Evolutionary conservation across 495 filamentous ascomycete species (phyloP).

Genomic region (Achaetomiella virescens): DNA sequence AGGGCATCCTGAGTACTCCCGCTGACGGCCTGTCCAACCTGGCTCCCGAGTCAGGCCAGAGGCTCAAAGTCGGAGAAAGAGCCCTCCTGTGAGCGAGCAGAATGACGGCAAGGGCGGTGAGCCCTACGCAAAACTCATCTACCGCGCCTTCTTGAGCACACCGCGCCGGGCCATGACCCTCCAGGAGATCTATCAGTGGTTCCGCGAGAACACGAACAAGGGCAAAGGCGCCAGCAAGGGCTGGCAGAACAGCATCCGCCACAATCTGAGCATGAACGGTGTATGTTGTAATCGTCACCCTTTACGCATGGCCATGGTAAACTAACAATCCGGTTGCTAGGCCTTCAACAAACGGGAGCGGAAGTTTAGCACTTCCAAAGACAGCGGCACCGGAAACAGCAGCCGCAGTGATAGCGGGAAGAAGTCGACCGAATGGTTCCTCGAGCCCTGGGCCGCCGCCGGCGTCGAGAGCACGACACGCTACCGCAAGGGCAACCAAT

Average conservation of each 20-base stretch:
- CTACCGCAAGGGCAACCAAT: conserved; percentile 37
- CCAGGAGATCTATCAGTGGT: conserved; percentile 87
- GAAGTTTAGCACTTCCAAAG: conserved; percentile 11
- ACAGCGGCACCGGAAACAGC: not conserved
- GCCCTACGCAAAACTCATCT: conserved; percentile 83
- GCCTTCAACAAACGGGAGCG: conserved; percentile 41
- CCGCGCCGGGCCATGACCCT: conserved; percentile 65
- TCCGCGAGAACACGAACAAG: conserved; percentile 73
- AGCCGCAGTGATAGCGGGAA: conserved; percentile 17
- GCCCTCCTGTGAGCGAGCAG: not conserved
- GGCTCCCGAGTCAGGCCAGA: not conserved
- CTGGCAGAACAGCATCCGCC: conserved; percentile 96
- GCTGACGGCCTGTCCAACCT: not conserved
- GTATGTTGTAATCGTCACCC: conserved; percentile 42
- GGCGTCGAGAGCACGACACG: conserved; percentile 45
- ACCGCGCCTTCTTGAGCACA: conserved; percentile 60
- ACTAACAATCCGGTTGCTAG: conserved; percentile 17
- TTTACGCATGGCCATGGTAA: not conserved
- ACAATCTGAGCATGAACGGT: conserved; percentile 94
- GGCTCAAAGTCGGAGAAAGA: not conserved
- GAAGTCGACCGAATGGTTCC: conserved; percentile 38
- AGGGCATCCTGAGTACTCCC: conserved; percentile 4
- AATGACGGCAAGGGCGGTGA: conserved; percentile 35
- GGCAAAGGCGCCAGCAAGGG: conserved; percentile 61
- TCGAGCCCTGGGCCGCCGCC: conserved; percentile 34